Evolutionary conservation across 768 basidiomycete species (phyloP).

Genomic region (Kockovaella imperatae): DNA sequence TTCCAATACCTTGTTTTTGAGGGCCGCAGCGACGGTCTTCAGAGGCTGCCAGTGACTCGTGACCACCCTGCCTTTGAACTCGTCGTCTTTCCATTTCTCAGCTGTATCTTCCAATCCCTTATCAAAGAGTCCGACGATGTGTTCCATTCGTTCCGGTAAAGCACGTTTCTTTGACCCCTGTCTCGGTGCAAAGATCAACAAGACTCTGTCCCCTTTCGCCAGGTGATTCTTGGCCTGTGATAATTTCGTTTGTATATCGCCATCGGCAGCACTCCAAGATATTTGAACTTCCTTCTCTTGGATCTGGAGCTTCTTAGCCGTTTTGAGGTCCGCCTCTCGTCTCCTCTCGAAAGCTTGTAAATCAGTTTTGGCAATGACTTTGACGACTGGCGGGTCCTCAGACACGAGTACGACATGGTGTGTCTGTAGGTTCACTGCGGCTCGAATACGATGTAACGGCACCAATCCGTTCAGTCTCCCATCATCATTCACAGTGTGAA

Average conservation of each 20-base stretch:
- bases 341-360: constrained; percentile 21
- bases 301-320: no score
- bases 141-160: constrained; percentile 21
- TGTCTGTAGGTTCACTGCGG: no score
- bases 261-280: constrained; percentile 36
- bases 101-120: constrained; percentile 25
- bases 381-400: constrained; percentile 30
- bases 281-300: constrained; percentile 41
- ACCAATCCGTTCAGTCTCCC: no score
- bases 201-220: constrained; percentile 34
- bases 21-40: constrained; percentile 13
- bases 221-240: constrained; percentile 21
- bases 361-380: constrained; percentile 22
- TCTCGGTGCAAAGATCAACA: constrained; percentile 32
- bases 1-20: constrained; percentile 22
- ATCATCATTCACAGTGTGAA: no score
- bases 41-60: constrained; percentile 18
- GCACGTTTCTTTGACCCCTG: constrained; percentile 7
- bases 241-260: constrained; percentile 37
- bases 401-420: constrained; percentile 32
- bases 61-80: constrained; percentile 17
- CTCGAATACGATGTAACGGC: no score
- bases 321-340: constrained; percentile 14
- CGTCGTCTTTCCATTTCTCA: constrained; percentile 31
- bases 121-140: constrained; percentile 26